These are phyloP conservation scores for Pugionium dolabratum DNA, from an alignment of 345 rosid species.

Conservation along the genomic window DNA sequence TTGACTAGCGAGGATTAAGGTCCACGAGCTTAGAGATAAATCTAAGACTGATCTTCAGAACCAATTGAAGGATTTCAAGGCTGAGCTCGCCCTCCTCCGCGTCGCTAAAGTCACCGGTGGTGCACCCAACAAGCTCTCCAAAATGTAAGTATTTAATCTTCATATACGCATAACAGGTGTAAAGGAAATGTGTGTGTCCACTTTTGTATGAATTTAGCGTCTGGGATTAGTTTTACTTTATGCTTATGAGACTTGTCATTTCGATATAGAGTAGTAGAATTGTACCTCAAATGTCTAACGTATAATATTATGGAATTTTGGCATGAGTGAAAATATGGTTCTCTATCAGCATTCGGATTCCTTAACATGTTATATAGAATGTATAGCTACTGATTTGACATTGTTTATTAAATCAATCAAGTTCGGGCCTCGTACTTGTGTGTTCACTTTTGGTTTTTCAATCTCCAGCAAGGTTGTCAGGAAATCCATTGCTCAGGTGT, in stretches of 20 bases:
- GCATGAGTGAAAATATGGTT: no score
- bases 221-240: no score
- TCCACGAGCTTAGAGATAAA: constrained; percentile 57
- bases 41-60: constrained; percentile 50
- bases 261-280: neutral
- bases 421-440: no score
- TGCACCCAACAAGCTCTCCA: constrained; percentile 68
- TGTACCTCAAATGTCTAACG: no score
- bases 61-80: constrained; percentile 29
- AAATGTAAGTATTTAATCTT: constrained; percentile 43
- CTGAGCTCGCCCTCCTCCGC: constrained; percentile 62
- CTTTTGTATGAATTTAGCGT: constrained; percentile 2
- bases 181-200: neutral
- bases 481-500: constrained; percentile 79
- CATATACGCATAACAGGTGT: neutral
- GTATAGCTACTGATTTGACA: no score
- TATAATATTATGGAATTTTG: no score
- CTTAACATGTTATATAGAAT: no score
- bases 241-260: neutral
- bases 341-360: no score
- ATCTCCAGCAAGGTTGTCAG: constrained; percentile 83
- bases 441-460: no score
- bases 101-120: constrained; percentile 72
- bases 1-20: constrained; percentile 54
- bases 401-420: no score